These are phyloP conservation scores for Dendrobium catenatum DNA, from an alignment of 106 monocot species.

Conservation along the genomic window DNA sequence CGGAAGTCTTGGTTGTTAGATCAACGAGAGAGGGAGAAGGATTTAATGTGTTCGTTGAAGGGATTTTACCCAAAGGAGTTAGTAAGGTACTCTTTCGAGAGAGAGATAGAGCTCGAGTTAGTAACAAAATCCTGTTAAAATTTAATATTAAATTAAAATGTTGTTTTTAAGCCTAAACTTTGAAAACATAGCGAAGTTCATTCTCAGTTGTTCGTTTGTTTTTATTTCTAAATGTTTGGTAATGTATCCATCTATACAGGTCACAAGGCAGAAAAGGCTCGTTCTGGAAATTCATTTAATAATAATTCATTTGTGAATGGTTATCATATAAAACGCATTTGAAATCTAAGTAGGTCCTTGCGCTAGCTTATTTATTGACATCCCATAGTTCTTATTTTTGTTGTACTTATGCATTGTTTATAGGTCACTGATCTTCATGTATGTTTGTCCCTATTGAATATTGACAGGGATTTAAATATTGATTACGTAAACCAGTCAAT, in stretches of 20 bases:
- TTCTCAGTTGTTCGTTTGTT: too few relatives aligned
- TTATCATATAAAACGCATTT: not conserved
- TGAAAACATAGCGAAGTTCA: not conserved
- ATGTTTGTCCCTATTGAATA: not conserved
- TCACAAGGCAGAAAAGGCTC: too few relatives aligned
- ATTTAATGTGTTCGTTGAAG: not conserved
- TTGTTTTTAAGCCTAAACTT: not conserved
- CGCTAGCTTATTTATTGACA: not conserved
- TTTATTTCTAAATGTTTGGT: not conserved
- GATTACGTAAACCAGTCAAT: constrained; percentile 66
- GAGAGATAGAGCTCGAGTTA: too few relatives aligned
- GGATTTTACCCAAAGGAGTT: not conserved
- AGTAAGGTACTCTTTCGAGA: not conserved
- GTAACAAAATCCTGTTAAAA: not conserved
- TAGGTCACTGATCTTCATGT: not conserved
- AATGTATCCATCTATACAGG: too few relatives aligned
- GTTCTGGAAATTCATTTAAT: too few relatives aligned
- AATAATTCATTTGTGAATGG: not conserved
- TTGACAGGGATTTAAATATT: constrained; percentile 58
- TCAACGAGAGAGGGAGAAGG: not conserved
- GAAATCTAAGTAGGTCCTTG: not conserved
- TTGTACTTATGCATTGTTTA: not conserved
- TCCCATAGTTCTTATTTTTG: not conserved
- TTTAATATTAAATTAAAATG: not conserved
- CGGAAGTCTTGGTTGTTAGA: not conserved